phyloP scores from a whole-genome alignment of 106 monocot genomes.

The Cymbidium sinense region DNA sequence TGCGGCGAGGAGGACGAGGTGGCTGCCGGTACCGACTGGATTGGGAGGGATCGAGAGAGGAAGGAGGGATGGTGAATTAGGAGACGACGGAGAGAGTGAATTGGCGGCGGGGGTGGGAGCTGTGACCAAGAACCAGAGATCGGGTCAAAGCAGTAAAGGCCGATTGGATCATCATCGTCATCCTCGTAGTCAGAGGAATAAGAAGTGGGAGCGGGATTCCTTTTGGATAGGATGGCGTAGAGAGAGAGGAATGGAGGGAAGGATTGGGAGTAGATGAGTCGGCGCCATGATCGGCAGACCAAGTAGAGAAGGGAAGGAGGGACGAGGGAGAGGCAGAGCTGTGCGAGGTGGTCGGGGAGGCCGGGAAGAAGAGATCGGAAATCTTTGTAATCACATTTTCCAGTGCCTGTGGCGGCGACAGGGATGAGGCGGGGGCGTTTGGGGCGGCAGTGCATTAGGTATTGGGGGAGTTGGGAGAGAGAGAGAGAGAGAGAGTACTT shows the following conservation, averaged over 20 bases:
- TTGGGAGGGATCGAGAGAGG: conserved; percentile 55
- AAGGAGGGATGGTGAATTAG: conserved; percentile 68
- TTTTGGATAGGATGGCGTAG: conserved; percentile 47
- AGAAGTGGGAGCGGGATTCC: too few species aligned
- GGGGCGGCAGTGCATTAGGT: neutral
- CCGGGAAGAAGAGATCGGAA: conserved; percentile 35
- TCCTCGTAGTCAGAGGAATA: neutral
- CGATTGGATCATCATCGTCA: conserved; percentile 9
- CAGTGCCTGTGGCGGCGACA: neutral
- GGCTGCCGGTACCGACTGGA: conserved; percentile 46
- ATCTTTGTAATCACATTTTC: neutral
- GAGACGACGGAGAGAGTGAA: conserved; percentile 20
- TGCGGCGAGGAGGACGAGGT: conserved; percentile 46
- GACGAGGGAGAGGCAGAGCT: conserved; percentile 44
- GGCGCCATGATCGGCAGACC: conserved; percentile 42
- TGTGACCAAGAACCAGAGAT: conserved; percentile 33
- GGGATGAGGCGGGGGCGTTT: neutral
- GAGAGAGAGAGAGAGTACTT: too few species aligned
- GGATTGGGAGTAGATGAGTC: conserved; percentile 50
- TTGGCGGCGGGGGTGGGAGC: conserved; percentile 40
- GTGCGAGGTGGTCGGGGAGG: conserved; percentile 56
- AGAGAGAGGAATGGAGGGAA: conserved; percentile 66
- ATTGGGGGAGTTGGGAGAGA: neutral
- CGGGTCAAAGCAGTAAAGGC: conserved; percentile 48
- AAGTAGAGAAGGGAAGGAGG: conserved; percentile 37